phyloP scores from a whole-genome alignment of 78 protist genomes.

The Dictyostelium intermedium region DNA sequence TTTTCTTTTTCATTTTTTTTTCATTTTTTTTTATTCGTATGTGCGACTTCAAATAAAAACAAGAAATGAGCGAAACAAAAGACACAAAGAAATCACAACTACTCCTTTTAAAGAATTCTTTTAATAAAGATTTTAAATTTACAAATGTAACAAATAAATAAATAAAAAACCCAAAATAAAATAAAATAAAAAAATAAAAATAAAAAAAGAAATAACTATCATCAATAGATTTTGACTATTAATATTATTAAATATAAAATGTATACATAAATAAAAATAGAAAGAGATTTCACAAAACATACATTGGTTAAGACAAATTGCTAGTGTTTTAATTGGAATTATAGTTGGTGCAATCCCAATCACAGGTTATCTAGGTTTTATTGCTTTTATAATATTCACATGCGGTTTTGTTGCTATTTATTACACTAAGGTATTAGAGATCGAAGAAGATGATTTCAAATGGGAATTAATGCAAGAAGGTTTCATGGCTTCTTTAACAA shows the following conservation, averaged over 20 bases:
- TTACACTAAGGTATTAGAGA: conserved; percentile 39
- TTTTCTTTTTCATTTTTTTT: background rate
- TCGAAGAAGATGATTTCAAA: conserved; percentile 52
- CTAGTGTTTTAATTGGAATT: conserved; percentile 15
- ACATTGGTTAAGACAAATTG: conserved; percentile 61
- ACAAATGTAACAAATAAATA: conserved; percentile 40
- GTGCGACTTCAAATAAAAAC: background rate
- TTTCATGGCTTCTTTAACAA: conserved; percentile 51
- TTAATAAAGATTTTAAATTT: conserved; percentile 38
- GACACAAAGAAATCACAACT: conserved; percentile 35
- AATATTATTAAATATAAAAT: too few relatives aligned
- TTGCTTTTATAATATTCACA: background rate
- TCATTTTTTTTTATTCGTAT: too few relatives aligned
- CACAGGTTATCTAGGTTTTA: conserved; percentile 13
- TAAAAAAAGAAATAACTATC: background rate
- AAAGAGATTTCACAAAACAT: conserved; percentile 49
- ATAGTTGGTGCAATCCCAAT: conserved; percentile 26
- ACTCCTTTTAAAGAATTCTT: conserved; percentile 35
- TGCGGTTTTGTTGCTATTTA: conserved; percentile 30
- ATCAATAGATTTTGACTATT: background rate
- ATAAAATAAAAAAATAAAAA: background rate
- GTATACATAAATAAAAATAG: background rate
- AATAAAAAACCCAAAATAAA: background rate
- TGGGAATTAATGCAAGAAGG: conserved; percentile 76
- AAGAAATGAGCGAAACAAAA: background rate